Evolutionary conservation across 1,284 basidiomycete genomes (phyloP).

Genomic region (Sanguinoderma infundibulare): DNA sequence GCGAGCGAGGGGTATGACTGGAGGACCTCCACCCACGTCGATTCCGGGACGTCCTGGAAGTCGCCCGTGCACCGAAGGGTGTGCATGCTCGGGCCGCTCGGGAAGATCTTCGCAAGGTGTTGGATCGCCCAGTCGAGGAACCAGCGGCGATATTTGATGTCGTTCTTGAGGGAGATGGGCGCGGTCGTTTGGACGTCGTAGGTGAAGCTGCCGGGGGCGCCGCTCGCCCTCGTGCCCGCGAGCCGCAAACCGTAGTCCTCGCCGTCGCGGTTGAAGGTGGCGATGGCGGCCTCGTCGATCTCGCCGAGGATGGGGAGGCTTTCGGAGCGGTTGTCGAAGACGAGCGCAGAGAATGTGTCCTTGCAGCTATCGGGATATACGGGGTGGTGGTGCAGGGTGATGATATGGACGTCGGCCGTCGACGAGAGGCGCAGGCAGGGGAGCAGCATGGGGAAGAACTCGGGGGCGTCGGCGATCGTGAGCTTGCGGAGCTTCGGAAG

Average conservation of each 20-base stretch:
- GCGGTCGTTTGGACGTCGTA: neutral
- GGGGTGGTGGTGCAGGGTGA: neutral
- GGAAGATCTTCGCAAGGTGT: neutral
- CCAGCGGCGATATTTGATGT: neutral
- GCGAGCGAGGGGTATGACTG: neutral
- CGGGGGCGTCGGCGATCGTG: neutral
- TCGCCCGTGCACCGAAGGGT: neutral
- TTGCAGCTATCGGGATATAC: neutral
- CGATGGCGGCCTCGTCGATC: neutral
- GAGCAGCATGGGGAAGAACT: neutral
- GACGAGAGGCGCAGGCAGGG: neutral
- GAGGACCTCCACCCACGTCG: neutral
- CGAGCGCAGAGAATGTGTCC: neutral
- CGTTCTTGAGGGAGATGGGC: neutral
- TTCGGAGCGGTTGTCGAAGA: neutral
- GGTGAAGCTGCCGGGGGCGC: neutral
- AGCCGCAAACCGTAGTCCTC: neutral
- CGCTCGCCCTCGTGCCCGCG: neutral
- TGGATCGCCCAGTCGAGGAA: neutral
- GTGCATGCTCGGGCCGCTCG: neutral
- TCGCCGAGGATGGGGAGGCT: neutral
- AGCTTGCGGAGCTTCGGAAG: neutral
- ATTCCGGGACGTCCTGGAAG: neutral
- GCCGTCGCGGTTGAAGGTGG: neutral
- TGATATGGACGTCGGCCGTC: neutral